Evolutionary conservation across 2,329 filamentous ascomycete species (phyloP), one percentile per base, ranked within the genome.

Genomic region (Neonectria neomacrospora): DNA sequence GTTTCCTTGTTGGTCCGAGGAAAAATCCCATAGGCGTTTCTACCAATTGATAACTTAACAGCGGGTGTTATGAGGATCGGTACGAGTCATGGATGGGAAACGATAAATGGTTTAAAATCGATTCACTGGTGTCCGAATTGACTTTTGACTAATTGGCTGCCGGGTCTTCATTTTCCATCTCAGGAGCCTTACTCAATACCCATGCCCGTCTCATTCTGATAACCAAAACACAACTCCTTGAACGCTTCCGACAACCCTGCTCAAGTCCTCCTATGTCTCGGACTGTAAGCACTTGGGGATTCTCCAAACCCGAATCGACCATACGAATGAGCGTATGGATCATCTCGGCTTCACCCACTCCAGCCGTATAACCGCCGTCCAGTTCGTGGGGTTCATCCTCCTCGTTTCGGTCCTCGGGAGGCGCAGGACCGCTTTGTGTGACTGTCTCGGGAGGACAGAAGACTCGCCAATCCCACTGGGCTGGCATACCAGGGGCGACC

Each of bases 21-120:
- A 18, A 14, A 32, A 20, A 22, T 50, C 28, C 45, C 47, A 51
- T 9, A 8, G 54, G 60, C 50, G 54, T 57, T 63, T 48, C 18
- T 54, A 47, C 30, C 42, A 48, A 54, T 58, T 48, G 34, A 63
- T 48, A 55, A 28, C 48, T 54, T 54, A 53, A 58, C 14, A 63
- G 54, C 54, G 60, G 60, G 60, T 58, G 54, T 63, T 58, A 44
- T 41, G 41, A 54, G 28, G 42, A 45, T 52, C 37, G 37, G 34
- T 32, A 30, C 23, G 42, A 37, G 52, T 45, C 50, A 44, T 47
- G 42, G 51, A 51, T 58, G 54, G 54, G 32, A 54, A 22, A 26
- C 32, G 23, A 37, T n/a, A 16, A 37, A 44, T 48, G 34, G 16
- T 20, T 58, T 51, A 37, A 22, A 30, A 44, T 50, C 44, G 45